These are phyloP conservation scores for Zasmidium angulare DNA, from an alignment of 2,329 filamentous ascomycete genomes.

Conservation along the genomic window DNA sequence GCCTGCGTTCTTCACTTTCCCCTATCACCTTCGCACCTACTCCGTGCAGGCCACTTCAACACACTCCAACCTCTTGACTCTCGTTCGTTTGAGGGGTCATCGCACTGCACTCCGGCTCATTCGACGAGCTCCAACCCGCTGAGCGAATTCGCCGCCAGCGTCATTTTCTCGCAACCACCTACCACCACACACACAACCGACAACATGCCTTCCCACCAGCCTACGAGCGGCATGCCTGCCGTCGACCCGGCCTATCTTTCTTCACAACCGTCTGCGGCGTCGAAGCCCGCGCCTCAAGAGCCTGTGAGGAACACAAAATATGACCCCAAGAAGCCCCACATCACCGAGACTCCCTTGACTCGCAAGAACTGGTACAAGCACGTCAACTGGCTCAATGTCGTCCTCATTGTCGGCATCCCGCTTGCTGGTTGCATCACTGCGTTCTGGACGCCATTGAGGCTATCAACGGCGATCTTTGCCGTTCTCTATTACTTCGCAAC, in stretches of 20 bases:
- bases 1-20: not conserved
- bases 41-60: not conserved
- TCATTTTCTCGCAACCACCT: not conserved
- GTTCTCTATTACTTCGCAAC: slow-evolving; percentile 82
- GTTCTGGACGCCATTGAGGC: slow-evolving; percentile 73
- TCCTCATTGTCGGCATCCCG: slow-evolving; percentile 76
- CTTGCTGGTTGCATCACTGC: slow-evolving; percentile 70
- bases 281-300: slow-evolving; percentile 46
- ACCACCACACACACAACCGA: slow-evolving; percentile 1
- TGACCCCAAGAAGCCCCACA: slow-evolving; percentile 75
- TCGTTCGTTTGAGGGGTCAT: not conserved
- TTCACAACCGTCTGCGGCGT: slow-evolving; percentile 39
- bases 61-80: not conserved
- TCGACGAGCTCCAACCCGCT: not conserved
- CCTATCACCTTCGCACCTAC: not conserved
- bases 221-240: slow-evolving; percentile 33
- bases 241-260: slow-evolving; percentile 18
- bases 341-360: slow-evolving; percentile 79
- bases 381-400: slow-evolving; percentile 89
- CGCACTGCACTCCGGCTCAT: not conserved
- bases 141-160: not conserved
- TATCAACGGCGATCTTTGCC: slow-evolving; percentile 71
- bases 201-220: slow-evolving; percentile 54
- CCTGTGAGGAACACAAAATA: slow-evolving; percentile 54
- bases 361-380: slow-evolving; percentile 83